Evolutionary conservation across 257 asterid genomes (phyloP).

Genomic region (Anisodus acutangulus): DNA sequence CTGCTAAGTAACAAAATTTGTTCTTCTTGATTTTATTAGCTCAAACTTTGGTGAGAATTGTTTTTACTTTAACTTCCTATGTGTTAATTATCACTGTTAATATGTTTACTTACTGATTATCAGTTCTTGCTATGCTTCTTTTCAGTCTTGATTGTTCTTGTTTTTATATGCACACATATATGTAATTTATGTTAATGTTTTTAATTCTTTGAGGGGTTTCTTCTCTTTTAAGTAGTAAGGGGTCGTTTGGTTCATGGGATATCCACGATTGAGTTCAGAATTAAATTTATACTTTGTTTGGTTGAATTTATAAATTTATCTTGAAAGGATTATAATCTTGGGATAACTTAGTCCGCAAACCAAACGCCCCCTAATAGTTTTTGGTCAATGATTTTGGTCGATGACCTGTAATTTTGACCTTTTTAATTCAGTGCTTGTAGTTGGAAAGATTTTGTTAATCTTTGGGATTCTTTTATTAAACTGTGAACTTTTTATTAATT

Average conservation of each 20-base stretch:
- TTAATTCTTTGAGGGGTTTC: not conserved
- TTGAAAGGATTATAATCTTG: too few species aligned
- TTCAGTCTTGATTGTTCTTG: not conserved
- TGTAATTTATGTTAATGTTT: not conserved
- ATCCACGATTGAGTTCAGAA: too few species aligned
- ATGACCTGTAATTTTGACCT: not conserved
- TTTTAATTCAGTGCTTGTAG: not conserved
- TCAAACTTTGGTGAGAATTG: not conserved
- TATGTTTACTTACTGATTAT: not conserved
- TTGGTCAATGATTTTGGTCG: conserved; percentile 4
- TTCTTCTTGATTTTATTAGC: not conserved
- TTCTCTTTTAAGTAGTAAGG: not conserved
- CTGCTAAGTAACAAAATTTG: not conserved
- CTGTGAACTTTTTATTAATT: not conserved
- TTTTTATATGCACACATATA: not conserved
- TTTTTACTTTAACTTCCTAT: not conserved
- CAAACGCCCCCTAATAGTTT: not conserved
- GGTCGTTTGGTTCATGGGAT: too few species aligned
- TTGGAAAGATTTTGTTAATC: conserved; percentile 10
- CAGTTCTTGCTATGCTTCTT: not conserved
- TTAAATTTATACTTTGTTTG: too few species aligned
- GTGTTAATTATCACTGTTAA: not conserved
- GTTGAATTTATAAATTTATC: too few species aligned
- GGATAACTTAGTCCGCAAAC: too few species aligned
- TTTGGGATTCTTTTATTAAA: conserved; percentile 1